phyloP scores from a whole-genome alignment of 2,329 filamentous ascomycete genomes.

The Aspergillus vadensis region DNA sequence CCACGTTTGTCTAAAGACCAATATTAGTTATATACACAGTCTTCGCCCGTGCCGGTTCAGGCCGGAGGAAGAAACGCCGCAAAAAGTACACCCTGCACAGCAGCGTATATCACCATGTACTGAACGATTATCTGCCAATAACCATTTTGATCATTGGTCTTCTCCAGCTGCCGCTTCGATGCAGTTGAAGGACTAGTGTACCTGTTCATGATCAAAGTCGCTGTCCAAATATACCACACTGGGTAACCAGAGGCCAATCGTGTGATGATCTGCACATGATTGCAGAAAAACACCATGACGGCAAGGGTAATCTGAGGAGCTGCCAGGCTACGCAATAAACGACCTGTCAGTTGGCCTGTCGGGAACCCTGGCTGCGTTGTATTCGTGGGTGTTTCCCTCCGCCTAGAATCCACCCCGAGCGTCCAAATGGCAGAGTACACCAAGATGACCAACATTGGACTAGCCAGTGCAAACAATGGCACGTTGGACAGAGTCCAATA shows the following conservation, averaged over 20 bases:
- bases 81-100: conserved; percentile 11
- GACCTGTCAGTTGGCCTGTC: background rate
- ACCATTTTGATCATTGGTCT: background rate
- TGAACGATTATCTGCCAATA: background rate
- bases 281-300: conserved; percentile 1
- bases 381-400: background rate
- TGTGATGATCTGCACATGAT: conserved; percentile 17
- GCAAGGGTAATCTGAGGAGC: conserved; percentile 10
- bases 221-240: conserved; percentile 15
- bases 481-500: conserved; percentile 15
- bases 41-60: background rate
- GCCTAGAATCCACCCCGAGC: background rate
- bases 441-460: conserved; percentile 10
- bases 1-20: background rate
- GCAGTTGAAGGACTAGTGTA: background rate
- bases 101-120: conserved; percentile 12
- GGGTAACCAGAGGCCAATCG: conserved; percentile 14
- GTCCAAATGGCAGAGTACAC: conserved; percentile 4
- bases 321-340: conserved; percentile 11
- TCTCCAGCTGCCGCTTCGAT: background rate
- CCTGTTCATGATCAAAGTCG: background rate
- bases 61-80: conserved; percentile 15
- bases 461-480: conserved; percentile 12
- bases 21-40: background rate
- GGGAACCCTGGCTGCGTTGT: background rate